Base-by-base conservation (phyloP, 192 early-diverging fungal genomes). In the Umbelopsis isabellina region DNA sequence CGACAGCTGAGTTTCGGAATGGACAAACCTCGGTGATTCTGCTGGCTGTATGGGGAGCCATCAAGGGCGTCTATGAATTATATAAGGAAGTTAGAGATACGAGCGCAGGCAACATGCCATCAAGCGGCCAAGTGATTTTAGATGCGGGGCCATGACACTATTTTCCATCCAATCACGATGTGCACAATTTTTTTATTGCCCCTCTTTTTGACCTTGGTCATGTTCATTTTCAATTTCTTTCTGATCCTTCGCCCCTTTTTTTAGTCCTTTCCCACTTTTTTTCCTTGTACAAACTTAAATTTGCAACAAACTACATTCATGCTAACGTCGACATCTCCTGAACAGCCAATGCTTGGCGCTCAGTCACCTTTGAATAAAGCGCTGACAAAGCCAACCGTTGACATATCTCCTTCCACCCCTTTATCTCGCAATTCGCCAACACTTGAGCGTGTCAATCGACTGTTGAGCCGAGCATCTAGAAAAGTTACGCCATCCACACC, bases 391-490 rank as follows among this genome's bases (percentile, higher is more conserved):
- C 55, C 55, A 15, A 61, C 55, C 33, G 33, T 61, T n/a, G 55
- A 61, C 30, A 61, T 61, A n/a, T 61, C 55, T 35, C 55, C 55
- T 61, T 61, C 55, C 8, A 61, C 55, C 6, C 55, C 55, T 30
- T 61, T 61, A 61, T 61, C 55, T 33, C 55, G 55, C 55, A 61
- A 61, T 35, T 61, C 55, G 13, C 55, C 55, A 37, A 61, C 55
- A 3, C 25, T 61, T 4, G 23, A 61, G 33, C 25, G 23, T 35
- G 23, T 61, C 55, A 61, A 61, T 25, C 55, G 55, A 61, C 21
- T 61, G 11, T 30, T 61, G 5, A 61, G 25, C 30, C 55, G 55
- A 25, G 33, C 55, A 61, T 61, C 55, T 6, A 61, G 55, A 61
- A 61, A 61, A n/a, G 55, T 61, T 16, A 61, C 55, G 11, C 55